Percentiles rank a stretch among this genome's conserved stretches.
These are phyloP conservation scores for Drosera spatulata DNA, from an alignment of 179 eudicot genomes.

Conservation along the genomic window DNA sequence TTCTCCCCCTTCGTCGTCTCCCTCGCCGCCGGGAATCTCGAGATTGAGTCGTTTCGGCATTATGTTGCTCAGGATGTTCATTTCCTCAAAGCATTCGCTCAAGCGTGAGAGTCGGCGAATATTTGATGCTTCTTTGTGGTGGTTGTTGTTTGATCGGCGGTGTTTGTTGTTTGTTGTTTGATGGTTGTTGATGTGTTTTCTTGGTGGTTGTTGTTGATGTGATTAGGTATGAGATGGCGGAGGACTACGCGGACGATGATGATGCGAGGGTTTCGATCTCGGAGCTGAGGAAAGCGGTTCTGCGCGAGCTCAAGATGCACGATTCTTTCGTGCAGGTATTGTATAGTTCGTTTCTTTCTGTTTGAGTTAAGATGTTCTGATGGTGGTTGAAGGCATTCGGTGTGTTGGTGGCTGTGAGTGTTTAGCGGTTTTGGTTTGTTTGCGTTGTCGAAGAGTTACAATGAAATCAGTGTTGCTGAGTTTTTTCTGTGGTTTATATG, in stretches of 20 bases:
- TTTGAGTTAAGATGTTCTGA: background rate
- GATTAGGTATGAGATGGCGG: slow-evolving; percentile 74
- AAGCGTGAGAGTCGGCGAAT: slow-evolving; percentile 42
- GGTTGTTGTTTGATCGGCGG: background rate
- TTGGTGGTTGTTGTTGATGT: background rate
- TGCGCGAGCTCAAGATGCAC: slow-evolving; percentile 76
- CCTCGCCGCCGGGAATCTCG: slow-evolving; percentile 67
- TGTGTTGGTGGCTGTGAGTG: too few species aligned
- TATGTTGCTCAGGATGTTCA: slow-evolving; percentile 78
- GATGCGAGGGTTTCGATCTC: slow-evolving; percentile 59
- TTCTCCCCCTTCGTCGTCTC: slow-evolving; percentile 66
- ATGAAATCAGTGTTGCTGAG: too few species aligned
- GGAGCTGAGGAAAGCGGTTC: slow-evolving; percentile 44
- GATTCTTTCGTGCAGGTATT: slow-evolving; percentile 60
- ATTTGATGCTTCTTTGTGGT: background rate
- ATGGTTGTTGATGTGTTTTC: background rate
- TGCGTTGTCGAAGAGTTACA: too few species aligned
- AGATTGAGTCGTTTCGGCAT: slow-evolving; percentile 48
- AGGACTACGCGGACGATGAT: slow-evolving; percentile 90
- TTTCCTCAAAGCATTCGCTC: slow-evolving; percentile 73
- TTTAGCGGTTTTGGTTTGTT: too few species aligned
- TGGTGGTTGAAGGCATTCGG: too few species aligned
- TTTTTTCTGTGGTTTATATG: too few species aligned
- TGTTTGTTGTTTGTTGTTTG: too few species aligned
- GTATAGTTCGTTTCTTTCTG: background rate